These are phyloP conservation scores for Fusarium austroafricanum DNA, from an alignment of 2,329 filamentous ascomycete species.

Conservation along the genomic window DNA sequence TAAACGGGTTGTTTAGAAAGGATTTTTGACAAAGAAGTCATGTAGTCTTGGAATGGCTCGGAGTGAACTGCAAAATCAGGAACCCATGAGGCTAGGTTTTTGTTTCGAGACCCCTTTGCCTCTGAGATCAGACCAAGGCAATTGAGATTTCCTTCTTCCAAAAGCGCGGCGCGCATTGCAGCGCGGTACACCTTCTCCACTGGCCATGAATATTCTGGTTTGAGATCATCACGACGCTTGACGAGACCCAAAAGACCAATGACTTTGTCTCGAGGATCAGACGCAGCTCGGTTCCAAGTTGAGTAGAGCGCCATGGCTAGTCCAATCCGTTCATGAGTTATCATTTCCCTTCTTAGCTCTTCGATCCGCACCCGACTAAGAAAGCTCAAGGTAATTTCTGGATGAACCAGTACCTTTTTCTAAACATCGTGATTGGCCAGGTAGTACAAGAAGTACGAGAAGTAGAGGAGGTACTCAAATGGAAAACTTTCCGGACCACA, in stretches of 20 bases:
- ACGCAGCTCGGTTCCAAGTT: slow-evolving; percentile 8
- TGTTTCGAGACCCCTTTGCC: background rate
- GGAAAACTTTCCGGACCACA: background rate
- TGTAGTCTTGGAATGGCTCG: background rate
- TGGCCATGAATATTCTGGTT: slow-evolving; percentile 14
- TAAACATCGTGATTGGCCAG: background rate
- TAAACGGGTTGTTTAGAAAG: background rate
- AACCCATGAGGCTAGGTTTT: background rate
- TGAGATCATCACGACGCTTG: background rate
- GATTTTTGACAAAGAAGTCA: slow-evolving; percentile 9
- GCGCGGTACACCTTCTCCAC: slow-evolving; percentile 14
- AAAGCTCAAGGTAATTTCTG: background rate
- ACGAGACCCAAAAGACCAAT: slow-evolving; percentile 4
- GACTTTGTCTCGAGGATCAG: slow-evolving; percentile 1
- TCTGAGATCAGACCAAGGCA: slow-evolving; percentile 16
- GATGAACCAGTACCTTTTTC: background rate
- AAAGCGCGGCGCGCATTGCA: slow-evolving; percentile 1
- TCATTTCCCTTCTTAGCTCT: background rate
- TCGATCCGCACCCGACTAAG: background rate
- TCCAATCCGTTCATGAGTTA: background rate
- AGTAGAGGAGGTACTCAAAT: slow-evolving; percentile 1
- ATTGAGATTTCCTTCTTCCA: slow-evolving; percentile 1
- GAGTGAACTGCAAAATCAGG: slow-evolving; percentile 4
- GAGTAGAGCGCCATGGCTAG: slow-evolving; percentile 3
- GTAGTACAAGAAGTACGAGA: slow-evolving; percentile 10